These are phyloP conservation scores for Sporodiniella umbellata DNA, from an alignment of 371 early-diverging fungal species.

Conservation along the genomic window DNA sequence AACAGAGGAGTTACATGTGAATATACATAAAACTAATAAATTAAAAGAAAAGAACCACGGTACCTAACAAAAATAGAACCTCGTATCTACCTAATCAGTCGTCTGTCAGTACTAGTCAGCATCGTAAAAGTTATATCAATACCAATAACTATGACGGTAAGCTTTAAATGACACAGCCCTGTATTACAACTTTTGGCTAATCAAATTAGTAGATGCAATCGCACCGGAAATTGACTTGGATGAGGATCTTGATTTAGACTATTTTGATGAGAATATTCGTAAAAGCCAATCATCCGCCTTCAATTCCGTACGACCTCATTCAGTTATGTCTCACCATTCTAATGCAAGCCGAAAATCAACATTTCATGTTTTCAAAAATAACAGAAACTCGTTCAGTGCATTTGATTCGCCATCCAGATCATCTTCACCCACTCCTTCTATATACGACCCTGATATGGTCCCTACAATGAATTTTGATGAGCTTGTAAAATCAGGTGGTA, in stretches of 20 bases:
- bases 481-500: conserved; percentile 53
- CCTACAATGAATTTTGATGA: conserved; percentile 51
- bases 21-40: too few relatives aligned
- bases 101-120: background rate
- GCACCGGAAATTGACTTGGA: conserved; percentile 23
- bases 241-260: conserved; percentile 38
- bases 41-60: conserved; percentile 10
- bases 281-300: conserved; percentile 8
- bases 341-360: conserved; percentile 33
- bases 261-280: conserved; percentile 24
- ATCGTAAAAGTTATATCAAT: conserved; percentile 7
- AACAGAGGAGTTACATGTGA: background rate
- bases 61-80: background rate
- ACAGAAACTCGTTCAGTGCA: conserved; percentile 22
- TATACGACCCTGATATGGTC: conserved; percentile 38
- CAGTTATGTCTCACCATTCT: conserved; percentile 32
- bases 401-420: conserved; percentile 16
- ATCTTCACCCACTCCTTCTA: conserved; percentile 13
- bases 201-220: conserved; percentile 14
- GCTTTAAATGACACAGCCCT: background rate
- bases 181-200: too few relatives aligned
- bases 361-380: conserved; percentile 41
- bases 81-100: conserved; percentile 10
- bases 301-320: conserved; percentile 20
- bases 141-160: conserved; percentile 9